Evolutionary conservation across 2,329 filamentous ascomycete genomes (phyloP).

Genomic region (Diatrype stigma): DNA sequence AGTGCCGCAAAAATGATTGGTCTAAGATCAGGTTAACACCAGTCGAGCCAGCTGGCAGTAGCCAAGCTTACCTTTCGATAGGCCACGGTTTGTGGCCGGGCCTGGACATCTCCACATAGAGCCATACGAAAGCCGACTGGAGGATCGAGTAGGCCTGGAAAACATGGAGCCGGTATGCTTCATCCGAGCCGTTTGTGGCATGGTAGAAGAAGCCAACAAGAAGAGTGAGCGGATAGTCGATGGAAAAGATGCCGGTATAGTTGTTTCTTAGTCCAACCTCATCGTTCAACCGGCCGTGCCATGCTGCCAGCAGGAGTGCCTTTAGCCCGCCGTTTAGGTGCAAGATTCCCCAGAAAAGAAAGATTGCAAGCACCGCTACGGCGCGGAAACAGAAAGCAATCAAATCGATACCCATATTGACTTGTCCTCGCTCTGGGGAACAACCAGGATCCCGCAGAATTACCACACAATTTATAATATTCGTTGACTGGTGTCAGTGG

Average conservation of each 20-base stretch:
- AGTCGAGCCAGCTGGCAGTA: background rate
- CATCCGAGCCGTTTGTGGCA: slow-evolving; percentile 18
- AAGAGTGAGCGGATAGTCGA: slow-evolving; percentile 20
- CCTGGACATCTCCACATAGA: slow-evolving; percentile 20
- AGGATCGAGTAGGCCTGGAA: slow-evolving; percentile 22
- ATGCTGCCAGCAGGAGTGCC: slow-evolving; percentile 16
- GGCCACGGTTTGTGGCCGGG: slow-evolving; percentile 16
- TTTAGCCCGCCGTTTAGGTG: slow-evolving; percentile 19
- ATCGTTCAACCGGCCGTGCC: slow-evolving; percentile 15
- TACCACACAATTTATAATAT: background rate
- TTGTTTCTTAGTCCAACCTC: slow-evolving; percentile 15
- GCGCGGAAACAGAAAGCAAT: background rate
- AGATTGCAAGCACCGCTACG: slow-evolving; percentile 7
- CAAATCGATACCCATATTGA: background rate
- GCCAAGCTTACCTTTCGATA: slow-evolving; percentile 12
- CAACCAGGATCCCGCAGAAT: background rate
- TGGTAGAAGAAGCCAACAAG: slow-evolving; percentile 24
- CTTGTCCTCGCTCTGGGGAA: background rate
- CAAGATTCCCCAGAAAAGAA: slow-evolving; percentile 21
- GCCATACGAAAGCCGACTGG: slow-evolving; percentile 22
- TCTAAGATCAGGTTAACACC: slow-evolving; percentile 7
- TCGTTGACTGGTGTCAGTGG: background rate
- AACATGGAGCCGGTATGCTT: slow-evolving; percentile 19
- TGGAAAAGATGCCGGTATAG: slow-evolving; percentile 19
- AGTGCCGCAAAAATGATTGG: slow-evolving; percentile 19